Base-by-base conservation (phyloP, 202 grass and related monocot genomes). In the Digitaria exilis region DNA sequence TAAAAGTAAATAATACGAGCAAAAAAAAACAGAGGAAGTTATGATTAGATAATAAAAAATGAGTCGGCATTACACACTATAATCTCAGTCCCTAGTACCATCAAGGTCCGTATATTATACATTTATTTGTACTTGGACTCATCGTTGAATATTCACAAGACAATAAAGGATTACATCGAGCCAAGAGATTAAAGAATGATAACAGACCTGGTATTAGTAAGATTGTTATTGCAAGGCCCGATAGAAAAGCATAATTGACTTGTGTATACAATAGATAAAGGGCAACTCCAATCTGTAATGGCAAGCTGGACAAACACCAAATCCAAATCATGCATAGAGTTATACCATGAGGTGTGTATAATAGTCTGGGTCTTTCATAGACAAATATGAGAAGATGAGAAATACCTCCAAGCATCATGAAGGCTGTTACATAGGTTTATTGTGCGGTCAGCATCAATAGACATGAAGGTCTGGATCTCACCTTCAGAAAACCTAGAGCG, bases 391-490 rank as follows among this genome's bases (percentile, higher is more conserved):
- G 46, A 71, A 74, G 30, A 89, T n/a, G 69, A 21, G 24, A 64
- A 61, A 44, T 92, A 98, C 96, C 96, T 98, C 96, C 96, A 98
- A 84, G 86, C 80, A 87, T 98, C 92, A 10, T 98, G 96, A 77
- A 98, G 91, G 69, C 93, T 92, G 28, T 98, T 95, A 88, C 92
- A 91, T 72, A 98, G 57, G 65, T 95, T 98, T 86, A 95, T 80
- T 52, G 87, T 95, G 82, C 92, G 87, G 69, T 98, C 96, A 80
- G 88, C 93, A 76, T 98, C 96, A 85, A 98, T 73, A 76, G 92
- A 98, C 96, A 98, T 98, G 76, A 91, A 98, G 56, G 90, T 98
- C 80, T 98, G 96, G 85, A 98, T 84, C 90, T 95, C 89, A 79
- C 96, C 96, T 85, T 98, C 89, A 90, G 96, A 95, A 87, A 98